Conservation (phyloP, 495 filamentous ascomycete genomes). For the Hypoxylon crocopeplum region DNA sequence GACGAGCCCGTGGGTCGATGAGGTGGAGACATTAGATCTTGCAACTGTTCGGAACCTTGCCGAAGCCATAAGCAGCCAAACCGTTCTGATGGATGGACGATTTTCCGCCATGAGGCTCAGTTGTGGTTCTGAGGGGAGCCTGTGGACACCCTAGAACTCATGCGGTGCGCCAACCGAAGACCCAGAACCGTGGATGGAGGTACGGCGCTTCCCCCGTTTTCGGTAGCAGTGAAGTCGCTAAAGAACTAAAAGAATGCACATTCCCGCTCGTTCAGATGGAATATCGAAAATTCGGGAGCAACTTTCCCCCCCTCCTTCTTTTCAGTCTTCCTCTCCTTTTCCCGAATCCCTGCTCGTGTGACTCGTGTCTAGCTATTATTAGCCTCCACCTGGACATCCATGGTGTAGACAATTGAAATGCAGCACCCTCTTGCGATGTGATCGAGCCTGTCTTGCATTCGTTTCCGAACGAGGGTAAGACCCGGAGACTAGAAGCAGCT, state of each 20-base stretch:
- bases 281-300: background rate
- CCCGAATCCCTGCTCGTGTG: slow-evolving; percentile 10
- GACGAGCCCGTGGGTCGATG: too few relatives aligned
- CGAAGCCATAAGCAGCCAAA: slow-evolving; percentile 42
- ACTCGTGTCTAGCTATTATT: slow-evolving; percentile 3
- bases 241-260: slow-evolving; percentile 23
- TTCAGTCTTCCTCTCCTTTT: background rate
- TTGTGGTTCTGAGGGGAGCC: slow-evolving; percentile 17
- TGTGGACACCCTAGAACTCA: slow-evolving; percentile 34
- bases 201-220: slow-evolving; percentile 30
- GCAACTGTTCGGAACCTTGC: slow-evolving; percentile 29
- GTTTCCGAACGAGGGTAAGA: slow-evolving; percentile 23
- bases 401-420: background rate
- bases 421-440: slow-evolving; percentile 3
- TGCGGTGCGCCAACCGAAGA: slow-evolving; percentile 42
- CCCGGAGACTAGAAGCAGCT: slow-evolving; percentile 10
- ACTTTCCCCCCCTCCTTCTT: background rate
- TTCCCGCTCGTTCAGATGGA: slow-evolving; percentile 19
- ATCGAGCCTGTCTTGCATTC: slow-evolving; percentile 3
- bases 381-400: background rate
- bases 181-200: slow-evolving; percentile 40
- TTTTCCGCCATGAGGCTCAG: slow-evolving; percentile 30
- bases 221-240: slow-evolving; percentile 23
- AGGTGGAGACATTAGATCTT: too few relatives aligned
- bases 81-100: slow-evolving; percentile 27